Conservation (phyloP, 2,329 filamentous ascomycete genomes). For the Aspergillus sp. region DNA sequence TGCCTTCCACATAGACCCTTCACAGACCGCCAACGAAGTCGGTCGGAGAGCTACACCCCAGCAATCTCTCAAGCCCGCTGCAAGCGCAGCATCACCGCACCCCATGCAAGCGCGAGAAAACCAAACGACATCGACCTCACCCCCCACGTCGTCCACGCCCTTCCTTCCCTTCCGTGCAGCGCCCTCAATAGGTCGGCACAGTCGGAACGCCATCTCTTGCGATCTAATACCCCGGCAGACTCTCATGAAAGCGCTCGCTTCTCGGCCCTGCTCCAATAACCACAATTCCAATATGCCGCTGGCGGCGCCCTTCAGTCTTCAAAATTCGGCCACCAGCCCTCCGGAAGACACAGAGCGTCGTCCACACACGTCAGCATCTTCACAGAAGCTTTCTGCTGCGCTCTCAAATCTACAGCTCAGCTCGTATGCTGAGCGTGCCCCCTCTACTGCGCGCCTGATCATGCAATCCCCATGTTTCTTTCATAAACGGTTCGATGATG, state of each 20-base stretch:
- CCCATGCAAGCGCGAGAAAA: constrained; percentile 27
- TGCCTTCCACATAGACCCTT: constrained; percentile 44
- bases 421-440: constrained; percentile 43
- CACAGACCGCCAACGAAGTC: constrained; percentile 38
- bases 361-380: constrained; percentile 44
- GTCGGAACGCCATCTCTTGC: constrained; percentile 56
- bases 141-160: constrained; percentile 22
- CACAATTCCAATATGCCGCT: constrained; percentile 58
- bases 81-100: constrained; percentile 19
- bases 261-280: constrained; percentile 55
- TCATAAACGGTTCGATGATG: constrained; percentile 94
- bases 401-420: constrained; percentile 52
- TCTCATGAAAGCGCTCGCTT: constrained; percentile 77
- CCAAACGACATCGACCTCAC: constrained; percentile 23
- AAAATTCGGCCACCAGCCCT: constrained; percentile 41
- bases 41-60: constrained; percentile 22
- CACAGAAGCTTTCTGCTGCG: constrained; percentile 64
- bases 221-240: constrained; percentile 75
- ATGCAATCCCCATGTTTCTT: constrained; percentile 96
- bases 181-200: constrained; percentile 35
- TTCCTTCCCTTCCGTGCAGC: constrained; percentile 37
- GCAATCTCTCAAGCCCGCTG: constrained; percentile 18
- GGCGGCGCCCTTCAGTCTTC: constrained; percentile 62
- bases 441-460: constrained; percentile 55
- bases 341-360: constrained; percentile 33